phyloP scores from a whole-genome alignment of 192 early-diverging fungal species.

The Mortierella alpina region DNA sequence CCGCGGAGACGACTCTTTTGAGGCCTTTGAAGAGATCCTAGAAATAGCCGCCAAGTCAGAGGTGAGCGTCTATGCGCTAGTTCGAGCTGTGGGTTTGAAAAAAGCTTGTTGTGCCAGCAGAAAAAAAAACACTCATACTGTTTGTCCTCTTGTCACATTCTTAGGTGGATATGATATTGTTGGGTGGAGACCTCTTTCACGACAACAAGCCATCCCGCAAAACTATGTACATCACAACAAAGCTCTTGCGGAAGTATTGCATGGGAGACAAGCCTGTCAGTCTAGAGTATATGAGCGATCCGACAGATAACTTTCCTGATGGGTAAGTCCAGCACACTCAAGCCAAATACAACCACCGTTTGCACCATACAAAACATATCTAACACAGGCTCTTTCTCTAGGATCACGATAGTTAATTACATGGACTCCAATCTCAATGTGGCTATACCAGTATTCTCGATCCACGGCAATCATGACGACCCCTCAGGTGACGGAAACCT shows the following conservation, averaged over 20 bases:
- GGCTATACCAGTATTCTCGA: slow-evolving; percentile 89
- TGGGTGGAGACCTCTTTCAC: slow-evolving; percentile 97
- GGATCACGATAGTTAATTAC: slow-evolving; percentile 79
- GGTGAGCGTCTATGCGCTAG: slow-evolving; percentile 33
- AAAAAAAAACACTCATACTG: background rate
- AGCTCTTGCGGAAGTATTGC: slow-evolving; percentile 74
- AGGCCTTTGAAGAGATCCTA: slow-evolving; percentile 92
- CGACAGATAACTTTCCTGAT: slow-evolving; percentile 74
- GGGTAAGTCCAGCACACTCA: slow-evolving; percentile 35
- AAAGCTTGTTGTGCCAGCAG: background rate
- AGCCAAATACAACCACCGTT: background rate
- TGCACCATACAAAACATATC: background rate
- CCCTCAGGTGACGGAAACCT: slow-evolving; percentile 87
- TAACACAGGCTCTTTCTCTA: background rate
- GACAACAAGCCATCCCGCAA: slow-evolving; percentile 92
- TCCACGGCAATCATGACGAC: slow-evolving; percentile 98
- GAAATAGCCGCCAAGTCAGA: slow-evolving; percentile 70
- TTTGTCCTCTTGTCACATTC: background rate
- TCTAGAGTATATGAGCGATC: slow-evolving; percentile 84
- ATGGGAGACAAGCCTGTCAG: slow-evolving; percentile 74
- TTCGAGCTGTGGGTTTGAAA: background rate
- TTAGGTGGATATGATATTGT: slow-evolving; percentile 89
- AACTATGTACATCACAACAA: slow-evolving; percentile 75
- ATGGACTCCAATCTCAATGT: slow-evolving; percentile 90
- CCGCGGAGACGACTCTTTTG: slow-evolving; percentile 85